Percentiles rank a stretch among this genome's conserved stretches.
Conservation (phyloP, 768 basidiomycete species). For the Mrakia frigida region DNA sequence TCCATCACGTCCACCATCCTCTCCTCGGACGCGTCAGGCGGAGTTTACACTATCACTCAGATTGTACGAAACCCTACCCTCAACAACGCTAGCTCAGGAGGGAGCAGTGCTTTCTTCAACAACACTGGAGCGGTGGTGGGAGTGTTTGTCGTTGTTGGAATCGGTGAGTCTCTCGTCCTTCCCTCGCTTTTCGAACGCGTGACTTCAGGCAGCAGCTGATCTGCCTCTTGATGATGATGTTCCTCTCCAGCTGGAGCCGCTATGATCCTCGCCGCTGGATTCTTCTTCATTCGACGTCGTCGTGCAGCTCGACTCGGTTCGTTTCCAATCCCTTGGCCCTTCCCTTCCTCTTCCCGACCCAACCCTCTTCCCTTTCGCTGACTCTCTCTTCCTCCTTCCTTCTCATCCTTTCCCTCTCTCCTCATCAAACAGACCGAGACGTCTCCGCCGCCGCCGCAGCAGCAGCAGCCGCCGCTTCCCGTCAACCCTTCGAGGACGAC, state of each 20-base stretch:
- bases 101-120: conserved; percentile 30
- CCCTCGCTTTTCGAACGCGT: too few relatives aligned
- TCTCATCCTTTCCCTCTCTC: background rate
- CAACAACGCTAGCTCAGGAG: conserved; percentile 34
- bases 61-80: conserved; percentile 43
- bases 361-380: too few relatives aligned
- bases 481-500: conserved; percentile 33
- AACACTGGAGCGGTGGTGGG: conserved; percentile 32
- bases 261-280: conserved; percentile 30
- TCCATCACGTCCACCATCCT: conserved; percentile 38
- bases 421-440: conserved; percentile 25
- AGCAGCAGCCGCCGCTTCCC: conserved; percentile 31
- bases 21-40: conserved; percentile 40
- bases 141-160: conserved; percentile 33
- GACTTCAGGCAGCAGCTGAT: background rate
- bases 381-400: too few relatives aligned
- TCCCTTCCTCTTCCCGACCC: too few relatives aligned
- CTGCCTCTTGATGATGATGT: background rate
- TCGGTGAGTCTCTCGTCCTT: background rate
- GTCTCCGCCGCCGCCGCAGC: conserved; percentile 32
- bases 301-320: conserved; percentile 28
- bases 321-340: background rate
- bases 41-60: conserved; percentile 42
- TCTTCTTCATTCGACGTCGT: conserved; percentile 27
- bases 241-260: conserved; percentile 25